Evolutionary conservation across 495 filamentous ascomycete species (phyloP), one percentile per base, ranked within the genome.

Genomic region (Glonium stellatum): DNA sequence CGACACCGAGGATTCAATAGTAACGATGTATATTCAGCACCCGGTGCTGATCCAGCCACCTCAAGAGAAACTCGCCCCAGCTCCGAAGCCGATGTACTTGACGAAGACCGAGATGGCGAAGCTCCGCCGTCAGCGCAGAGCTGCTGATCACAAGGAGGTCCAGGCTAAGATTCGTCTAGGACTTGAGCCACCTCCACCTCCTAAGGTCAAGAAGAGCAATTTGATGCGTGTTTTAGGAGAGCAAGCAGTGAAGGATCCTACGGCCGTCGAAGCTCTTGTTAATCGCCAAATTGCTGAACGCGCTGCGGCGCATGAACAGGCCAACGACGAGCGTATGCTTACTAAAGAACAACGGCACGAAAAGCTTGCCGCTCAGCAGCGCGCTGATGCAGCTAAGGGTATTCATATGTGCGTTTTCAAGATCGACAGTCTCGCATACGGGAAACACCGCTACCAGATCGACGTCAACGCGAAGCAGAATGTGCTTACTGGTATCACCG

Each of bases 151-250:
- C 58, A 97, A 97, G 71, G 93, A 97, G 75, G 85, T 91, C 60
- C 93, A 98, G 73, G 91, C 92, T 54, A 97, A 97, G 78, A 90
- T 96, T 58, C 79, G 92, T 41, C 79, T 98, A 4, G 93, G 93
- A 52, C 83, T 98, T 8, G 85, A 89, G 58, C 88, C 89, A 1
- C 88, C 95, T 5, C 88, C 90, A 8, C 86, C 92, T 23, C 92
- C 93, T 10, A 97, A 97, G 71, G 87, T 97, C 64, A 97, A 95
- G 74, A 93, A 92, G 71, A 85, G 83, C 52, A 98, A 98, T 70
- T 78, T 98, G 56, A 97, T 98, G 93, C 86, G 91, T 49, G 93
- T 99, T 3, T 77, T 97, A n/a, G 93, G 93, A 46, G 90, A 97
- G 69, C 88, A 96, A 71, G 93, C 93, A 2, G 92, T 99, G 65